Evolutionary conservation across 2,329 filamentous ascomycete species (phyloP).

Genomic region (Neofusicoccum sp.): DNA sequence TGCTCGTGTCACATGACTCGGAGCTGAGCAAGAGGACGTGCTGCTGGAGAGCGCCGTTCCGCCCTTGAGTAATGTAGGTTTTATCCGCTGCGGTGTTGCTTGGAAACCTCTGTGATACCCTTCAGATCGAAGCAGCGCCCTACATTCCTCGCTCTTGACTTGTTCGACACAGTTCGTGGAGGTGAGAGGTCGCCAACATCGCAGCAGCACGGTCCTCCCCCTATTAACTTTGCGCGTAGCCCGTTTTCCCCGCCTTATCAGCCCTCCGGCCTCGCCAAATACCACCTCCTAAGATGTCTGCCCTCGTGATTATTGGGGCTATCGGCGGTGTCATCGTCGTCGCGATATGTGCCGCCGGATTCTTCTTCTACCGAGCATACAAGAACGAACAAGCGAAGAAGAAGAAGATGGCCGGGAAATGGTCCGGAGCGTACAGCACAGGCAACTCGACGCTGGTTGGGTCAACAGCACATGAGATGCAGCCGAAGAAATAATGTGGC

Average conservation of each 20-base stretch:
- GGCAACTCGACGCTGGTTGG: constrained; percentile 1
- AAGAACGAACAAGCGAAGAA: constrained; percentile 11
- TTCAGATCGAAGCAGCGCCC: background rate
- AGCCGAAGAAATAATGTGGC: no score
- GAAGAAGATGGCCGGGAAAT: constrained; percentile 11
- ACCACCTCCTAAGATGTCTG: background rate
- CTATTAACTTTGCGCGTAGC: background rate
- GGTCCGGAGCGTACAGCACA: constrained; percentile 5
- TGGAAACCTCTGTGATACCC: no score
- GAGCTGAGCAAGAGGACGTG: background rate
- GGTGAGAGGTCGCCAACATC: background rate
- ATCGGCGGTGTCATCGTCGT: constrained; percentile 5
- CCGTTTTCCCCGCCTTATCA: background rate
- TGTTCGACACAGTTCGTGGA: background rate
- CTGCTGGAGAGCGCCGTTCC: background rate
- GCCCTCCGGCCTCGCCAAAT: background rate
- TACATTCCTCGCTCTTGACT: background rate
- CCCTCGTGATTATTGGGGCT: background rate
- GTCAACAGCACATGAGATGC: background rate
- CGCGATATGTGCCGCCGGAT: constrained; percentile 2
- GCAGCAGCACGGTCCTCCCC: constrained; percentile 4
- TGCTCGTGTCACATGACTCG: constrained; percentile 3
- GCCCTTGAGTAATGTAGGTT: background rate
- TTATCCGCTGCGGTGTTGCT: no score
- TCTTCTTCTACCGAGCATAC: constrained; percentile 15